A percentile compares a stretch with the other conserved stretches of the same genome.
These are phyloP conservation scores for Rhizophagus sp. DNA, from an alignment of 192 early-diverging fungal species.

Conservation along the genomic window DNA sequence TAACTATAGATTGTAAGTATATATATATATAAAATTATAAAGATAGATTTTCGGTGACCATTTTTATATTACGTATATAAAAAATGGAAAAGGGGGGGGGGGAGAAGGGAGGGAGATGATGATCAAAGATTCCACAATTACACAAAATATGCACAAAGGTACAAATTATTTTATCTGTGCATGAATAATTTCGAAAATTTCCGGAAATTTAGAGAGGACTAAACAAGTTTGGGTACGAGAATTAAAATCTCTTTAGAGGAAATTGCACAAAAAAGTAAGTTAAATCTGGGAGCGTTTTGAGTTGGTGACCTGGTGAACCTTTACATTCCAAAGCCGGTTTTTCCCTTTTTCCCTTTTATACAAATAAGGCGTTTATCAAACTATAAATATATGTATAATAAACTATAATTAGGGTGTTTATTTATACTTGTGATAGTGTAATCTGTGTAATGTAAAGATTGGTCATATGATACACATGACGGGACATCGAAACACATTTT, in stretches of 20 bases:
- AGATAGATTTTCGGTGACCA: not conserved
- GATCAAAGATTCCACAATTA: not conserved
- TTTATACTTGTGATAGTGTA: no score
- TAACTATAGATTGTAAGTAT: not conserved
- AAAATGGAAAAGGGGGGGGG: no score
- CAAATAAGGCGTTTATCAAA: not conserved
- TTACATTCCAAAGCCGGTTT: not conserved
- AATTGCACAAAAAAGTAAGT: not conserved
- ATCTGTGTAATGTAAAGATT: no score
- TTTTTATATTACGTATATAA: not conserved
- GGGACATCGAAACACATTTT: no score
- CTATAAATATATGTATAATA: not conserved
- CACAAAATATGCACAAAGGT: not conserved
- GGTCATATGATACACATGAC: no score
- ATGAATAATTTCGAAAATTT: not conserved
- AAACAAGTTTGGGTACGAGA: not conserved
- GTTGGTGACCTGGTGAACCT: not conserved
- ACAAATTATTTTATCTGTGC: not conserved
- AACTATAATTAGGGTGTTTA: no score
- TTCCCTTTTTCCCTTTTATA: not conserved
- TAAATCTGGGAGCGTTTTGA: not conserved
- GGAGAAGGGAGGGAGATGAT: no score
- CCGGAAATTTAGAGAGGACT: not conserved
- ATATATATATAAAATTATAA: not conserved
- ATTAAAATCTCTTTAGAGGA: not conserved